Conservation (phyloP, 176 grass and related monocot genomes). For the Neostapfia colusana region DNA sequence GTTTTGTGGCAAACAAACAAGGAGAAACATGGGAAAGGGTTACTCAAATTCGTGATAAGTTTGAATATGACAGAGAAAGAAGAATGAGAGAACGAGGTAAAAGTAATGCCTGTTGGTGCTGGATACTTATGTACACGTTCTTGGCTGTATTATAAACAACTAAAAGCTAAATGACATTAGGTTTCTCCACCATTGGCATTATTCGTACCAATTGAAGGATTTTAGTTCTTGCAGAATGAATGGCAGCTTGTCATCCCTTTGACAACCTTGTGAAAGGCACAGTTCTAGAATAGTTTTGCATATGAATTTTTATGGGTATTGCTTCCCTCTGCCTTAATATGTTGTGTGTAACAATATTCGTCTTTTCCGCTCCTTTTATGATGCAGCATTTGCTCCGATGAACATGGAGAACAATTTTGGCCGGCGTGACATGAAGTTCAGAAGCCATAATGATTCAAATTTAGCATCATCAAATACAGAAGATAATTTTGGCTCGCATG, state of each 20-base stretch:
- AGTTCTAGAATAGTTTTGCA: background rate
- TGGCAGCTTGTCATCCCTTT: background rate
- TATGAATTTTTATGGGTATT: background rate
- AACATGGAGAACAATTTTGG: slow-evolving; percentile 49
- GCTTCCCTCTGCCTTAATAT: background rate
- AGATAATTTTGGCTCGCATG: background rate
- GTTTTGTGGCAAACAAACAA: slow-evolving; percentile 52
- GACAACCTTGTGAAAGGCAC: background rate
- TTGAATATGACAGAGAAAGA: slow-evolving; percentile 94
- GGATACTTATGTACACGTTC: background rate
- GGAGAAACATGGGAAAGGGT: slow-evolving; percentile 81
- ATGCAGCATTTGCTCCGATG: slow-evolving; percentile 64
- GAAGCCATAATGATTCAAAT: slow-evolving; percentile 36
- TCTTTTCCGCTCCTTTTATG: background rate
- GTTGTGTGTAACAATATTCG: background rate
- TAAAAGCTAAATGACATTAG: background rate
- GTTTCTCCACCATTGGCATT: background rate
- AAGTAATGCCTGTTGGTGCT: slow-evolving; percentile 6
- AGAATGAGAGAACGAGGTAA: slow-evolving; percentile 88
- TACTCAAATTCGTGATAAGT: slow-evolving; percentile 92
- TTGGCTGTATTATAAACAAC: background rate
- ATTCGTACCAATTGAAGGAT: background rate
- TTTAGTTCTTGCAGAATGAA: background rate
- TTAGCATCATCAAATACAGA: background rate
- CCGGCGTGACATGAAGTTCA: slow-evolving; percentile 15